Base-by-base conservation (phyloP, 2,329 filamentous ascomycete species). In the Tolypocladium inflatum region DNA sequence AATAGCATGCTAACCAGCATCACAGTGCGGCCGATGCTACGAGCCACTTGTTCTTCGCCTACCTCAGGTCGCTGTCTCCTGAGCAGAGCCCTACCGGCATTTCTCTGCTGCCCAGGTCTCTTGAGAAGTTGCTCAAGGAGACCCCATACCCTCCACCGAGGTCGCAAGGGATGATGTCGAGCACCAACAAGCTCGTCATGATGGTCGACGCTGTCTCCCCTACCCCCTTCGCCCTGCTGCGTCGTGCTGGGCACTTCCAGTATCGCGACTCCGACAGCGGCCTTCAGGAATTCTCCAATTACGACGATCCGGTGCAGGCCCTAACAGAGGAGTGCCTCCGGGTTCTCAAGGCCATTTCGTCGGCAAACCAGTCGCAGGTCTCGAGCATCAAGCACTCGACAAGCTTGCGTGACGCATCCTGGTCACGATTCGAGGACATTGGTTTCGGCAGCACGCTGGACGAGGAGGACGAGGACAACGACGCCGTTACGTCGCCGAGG, bases 31-130 rank as follows among this genome's bases (percentile, higher is more conserved):
- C 94, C 59, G 91, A 97, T 79, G 94, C 94, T 57, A 91, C 93
- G 23, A 96, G 92, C 68, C 94, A 99, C 76, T 78, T 99, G 57
- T 99, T 99, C 79, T 99, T 99, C 70, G 94, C 94, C 58, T 99
- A 97, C 71, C 83, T 99, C 54, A 85, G 94, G 65, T 97, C 92
- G 0, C 77, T 96, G 53, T 86, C 91, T 2, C 93, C 94, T n/a
- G 88, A 93, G 62, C 83, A 86, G 62, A 83, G 84, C 37, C 78
- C 88, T 56, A 89, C 85, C 62, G 89, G 89, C 53, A 96, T 97
- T 61, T 89, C 92, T 0, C 83, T 88, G 63, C 82, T 99, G 19
- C 94, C 94, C 10, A 88, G 92, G 69, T 96, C 94, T 15, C 80
- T 99, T 21, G 91, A 97, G 74, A 89, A 93, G 64, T 80, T 99